Conservation (phyloP, 768 basidiomycete species). For the Lactifluus piperatus region DNA sequence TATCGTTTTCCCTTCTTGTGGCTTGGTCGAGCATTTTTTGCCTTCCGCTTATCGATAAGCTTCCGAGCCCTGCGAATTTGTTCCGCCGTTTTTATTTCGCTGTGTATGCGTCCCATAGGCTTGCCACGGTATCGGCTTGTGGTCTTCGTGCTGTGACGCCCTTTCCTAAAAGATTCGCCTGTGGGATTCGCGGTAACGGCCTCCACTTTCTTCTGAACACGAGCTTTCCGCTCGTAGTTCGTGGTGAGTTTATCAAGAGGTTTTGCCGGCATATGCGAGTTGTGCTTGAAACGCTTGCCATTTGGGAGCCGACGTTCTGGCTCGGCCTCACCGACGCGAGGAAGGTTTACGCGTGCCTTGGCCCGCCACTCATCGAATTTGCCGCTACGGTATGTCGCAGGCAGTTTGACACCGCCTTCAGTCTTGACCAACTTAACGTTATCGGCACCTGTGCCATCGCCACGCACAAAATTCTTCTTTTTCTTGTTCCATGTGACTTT, state of each 20-base stretch:
- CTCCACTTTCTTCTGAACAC: conserved; percentile 50
- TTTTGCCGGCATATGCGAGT: conserved; percentile 52
- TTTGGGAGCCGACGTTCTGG: conserved; percentile 28
- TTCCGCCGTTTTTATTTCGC: conserved; percentile 77
- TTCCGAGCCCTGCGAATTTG: conserved; percentile 78
- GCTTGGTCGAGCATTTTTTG: conserved; percentile 75
- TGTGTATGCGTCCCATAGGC: conserved; percentile 56
- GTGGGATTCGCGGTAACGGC: conserved; percentile 16
- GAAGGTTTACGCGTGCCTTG: conserved; percentile 63
- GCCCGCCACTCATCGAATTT: conserved; percentile 94
- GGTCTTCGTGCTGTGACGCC: conserved; percentile 24
- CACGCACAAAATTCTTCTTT: conserved; percentile 88
- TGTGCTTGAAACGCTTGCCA: conserved; percentile 63
- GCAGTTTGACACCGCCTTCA: conserved; percentile 85
- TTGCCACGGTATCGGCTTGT: conserved; percentile 49
- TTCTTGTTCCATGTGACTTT: conserved; percentile 88
- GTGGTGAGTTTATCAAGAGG: conserved; percentile 66
- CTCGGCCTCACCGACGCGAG: conserved; percentile 79
- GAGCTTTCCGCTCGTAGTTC: conserved; percentile 66
- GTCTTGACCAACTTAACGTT: conserved; percentile 91
- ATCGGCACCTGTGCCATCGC: conserved; percentile 78
- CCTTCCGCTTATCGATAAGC: conserved; percentile 51
- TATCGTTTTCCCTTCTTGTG: conserved; percentile 34
- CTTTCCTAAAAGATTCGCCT: conserved; percentile 25
- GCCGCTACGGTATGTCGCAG: conserved; percentile 87